Evolutionary conservation across 73 alveolate species (phyloP), one percentile per base, ranked within the genome.

Genomic region (Paramecium sonneborni): DNA sequence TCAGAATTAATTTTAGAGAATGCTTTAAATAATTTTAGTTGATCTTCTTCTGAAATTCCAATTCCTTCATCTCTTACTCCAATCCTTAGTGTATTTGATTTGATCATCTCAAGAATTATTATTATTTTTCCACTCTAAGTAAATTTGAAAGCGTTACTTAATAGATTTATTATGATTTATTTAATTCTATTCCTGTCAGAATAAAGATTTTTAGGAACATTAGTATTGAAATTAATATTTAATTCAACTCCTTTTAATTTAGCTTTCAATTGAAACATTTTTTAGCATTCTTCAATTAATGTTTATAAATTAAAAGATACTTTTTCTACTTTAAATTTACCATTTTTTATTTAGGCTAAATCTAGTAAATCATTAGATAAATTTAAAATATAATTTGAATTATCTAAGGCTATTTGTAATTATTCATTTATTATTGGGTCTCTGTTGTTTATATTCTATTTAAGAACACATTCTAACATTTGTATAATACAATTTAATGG

Each of bases 91-190:
- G 23, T 3, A 12, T 74, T 37, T n/a, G 11, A 74, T 34, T 18
- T 37, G 8, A 37, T 3, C 1, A 2, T 7, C 10, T 21, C 34
- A 21, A 93, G 92, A 26, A 74, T 92, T 28, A 93, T 90, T 14
- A 35, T 62, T 15, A 93, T 92, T 20, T 43, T 70, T 12, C 96
- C 96, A 23, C 72, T 92, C 9, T 52, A 11, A 12, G 96, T 93
- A 46, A 93, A 93, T 67, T 93, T 93, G 32, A 92, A 69, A 0
- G 96, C 95, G 62, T 93, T 93, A 23, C 95, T 92, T 21, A 93
- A 43, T 18, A 93, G 37, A 57, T 93, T 93, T 12, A 93, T 57
- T 2, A 93, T 85, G 0, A 93, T 92, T 82, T 93, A 67, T 43
- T 85, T 79, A 21, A 79, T 68, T 38, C 97, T 38, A 52, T 93